These are phyloP conservation scores for Microsporum canis DNA, from an alignment of 2,329 filamentous ascomycete genomes.

Conservation along the genomic window DNA sequence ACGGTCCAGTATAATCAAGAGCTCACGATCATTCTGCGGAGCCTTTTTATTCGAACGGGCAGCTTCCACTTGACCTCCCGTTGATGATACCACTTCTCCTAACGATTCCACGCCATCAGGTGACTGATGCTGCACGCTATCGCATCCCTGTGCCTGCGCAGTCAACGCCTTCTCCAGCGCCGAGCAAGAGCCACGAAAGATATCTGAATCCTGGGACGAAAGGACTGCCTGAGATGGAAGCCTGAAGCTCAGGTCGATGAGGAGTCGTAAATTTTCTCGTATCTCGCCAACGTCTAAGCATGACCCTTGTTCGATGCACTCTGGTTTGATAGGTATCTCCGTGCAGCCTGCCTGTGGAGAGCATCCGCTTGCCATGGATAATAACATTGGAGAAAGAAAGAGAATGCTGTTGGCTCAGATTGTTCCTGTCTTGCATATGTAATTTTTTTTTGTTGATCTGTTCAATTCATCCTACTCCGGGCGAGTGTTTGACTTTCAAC, in stretches of 20 bases:
- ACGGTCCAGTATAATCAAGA: background rate
- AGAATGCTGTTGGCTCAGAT: background rate
- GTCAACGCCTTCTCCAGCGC: background rate
- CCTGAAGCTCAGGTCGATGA: background rate
- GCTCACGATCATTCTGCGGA: background rate
- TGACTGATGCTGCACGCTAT: background rate
- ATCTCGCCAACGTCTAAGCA: background rate
- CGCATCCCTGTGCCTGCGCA: background rate
- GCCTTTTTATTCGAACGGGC: background rate
- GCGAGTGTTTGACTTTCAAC: background rate
- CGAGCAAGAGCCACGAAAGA: slow-evolving; percentile 2
- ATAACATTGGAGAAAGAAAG: background rate
- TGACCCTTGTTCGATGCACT: background rate
- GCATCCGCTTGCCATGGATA: background rate
- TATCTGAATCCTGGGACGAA: background rate
- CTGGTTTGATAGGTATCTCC: background rate
- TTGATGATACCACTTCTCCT: background rate
- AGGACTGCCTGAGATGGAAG: background rate
- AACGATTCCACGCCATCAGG: background rate
- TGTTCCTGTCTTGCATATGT: background rate
- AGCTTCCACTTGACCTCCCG: background rate
- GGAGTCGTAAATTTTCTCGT: background rate
- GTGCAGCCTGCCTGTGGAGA: background rate
- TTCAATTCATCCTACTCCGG: background rate
- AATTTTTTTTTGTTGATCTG: background rate